A percentile compares a stretch with the other conserved stretches of the same genome.
Evolutionary conservation across 2,329 filamentous ascomycete species (phyloP).

Genomic region (Diaporthe aspalathi): DNA sequence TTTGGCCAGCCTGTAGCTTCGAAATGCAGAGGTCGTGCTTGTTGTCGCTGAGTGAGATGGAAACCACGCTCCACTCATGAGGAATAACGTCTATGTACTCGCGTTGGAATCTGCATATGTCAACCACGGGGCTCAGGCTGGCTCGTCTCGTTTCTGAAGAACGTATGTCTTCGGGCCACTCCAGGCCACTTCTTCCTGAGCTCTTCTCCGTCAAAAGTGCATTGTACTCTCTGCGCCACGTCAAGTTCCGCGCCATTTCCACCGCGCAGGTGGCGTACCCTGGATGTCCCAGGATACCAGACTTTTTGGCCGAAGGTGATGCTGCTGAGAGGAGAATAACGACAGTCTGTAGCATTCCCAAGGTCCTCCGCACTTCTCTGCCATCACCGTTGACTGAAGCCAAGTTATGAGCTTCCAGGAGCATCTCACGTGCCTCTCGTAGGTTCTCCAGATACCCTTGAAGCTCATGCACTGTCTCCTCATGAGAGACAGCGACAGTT

Average conservation of each 20-base stretch:
- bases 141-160: constrained; percentile 49
- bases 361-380: constrained; percentile 71
- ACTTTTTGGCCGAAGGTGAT: constrained; percentile 55
- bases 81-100: constrained; percentile 91
- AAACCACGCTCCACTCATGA: constrained; percentile 84
- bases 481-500: not conserved
- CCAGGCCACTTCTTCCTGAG: constrained; percentile 48
- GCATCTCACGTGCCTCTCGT: constrained; percentile 72
- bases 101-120: constrained; percentile 75
- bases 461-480: constrained; percentile 41
- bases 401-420: constrained; percentile 72
- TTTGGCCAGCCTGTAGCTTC: constrained; percentile 79
- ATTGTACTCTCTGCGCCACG: constrained; percentile 73
- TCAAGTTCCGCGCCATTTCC: constrained; percentile 77
- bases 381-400: constrained; percentile 66
- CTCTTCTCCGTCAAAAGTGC: constrained; percentile 62
- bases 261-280: constrained; percentile 72
- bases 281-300: constrained; percentile 59
- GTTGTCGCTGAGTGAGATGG: constrained; percentile 84
- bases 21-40: constrained; percentile 88
- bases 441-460: constrained; percentile 69
- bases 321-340: constrained; percentile 75
- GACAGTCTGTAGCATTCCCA: constrained; percentile 72
- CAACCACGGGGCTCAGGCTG: constrained; percentile 60
- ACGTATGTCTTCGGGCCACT: constrained; percentile 51